Conservation (phyloP, 2,329 filamentous ascomycete genomes). For the Cladosporium sp. region DNA sequence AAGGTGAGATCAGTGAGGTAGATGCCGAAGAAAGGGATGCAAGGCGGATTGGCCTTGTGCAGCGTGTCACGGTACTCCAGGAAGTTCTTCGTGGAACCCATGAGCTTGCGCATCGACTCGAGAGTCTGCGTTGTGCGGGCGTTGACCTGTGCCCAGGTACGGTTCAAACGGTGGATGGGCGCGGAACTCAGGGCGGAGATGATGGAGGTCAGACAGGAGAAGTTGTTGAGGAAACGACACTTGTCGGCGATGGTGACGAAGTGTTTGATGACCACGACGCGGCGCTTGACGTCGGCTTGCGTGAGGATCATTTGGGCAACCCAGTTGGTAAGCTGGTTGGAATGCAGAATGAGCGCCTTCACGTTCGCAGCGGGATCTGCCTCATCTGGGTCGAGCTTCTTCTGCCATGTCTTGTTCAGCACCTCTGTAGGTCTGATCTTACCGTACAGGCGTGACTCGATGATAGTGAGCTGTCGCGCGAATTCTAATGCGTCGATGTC, state of each 20-base stretch:
- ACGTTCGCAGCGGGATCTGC: conserved; percentile 88
- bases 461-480: conserved; percentile 94
- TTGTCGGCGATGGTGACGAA: conserved; percentile 96
- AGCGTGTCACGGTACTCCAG: conserved; percentile 91
- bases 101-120: conserved; percentile 88
- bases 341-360: conserved; percentile 93
- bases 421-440: conserved; percentile 97
- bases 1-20: conserved; percentile 97
- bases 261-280: conserved; percentile 96
- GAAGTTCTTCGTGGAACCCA: conserved; percentile 98
- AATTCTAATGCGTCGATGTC: conserved; percentile 96
- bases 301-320: conserved; percentile 98
- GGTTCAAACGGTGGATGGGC: conserved; percentile 85
- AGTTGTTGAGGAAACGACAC: conserved; percentile 92
- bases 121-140: conserved; percentile 74
- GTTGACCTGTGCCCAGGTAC: conserved; percentile 92
- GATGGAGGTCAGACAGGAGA: conserved; percentile 94
- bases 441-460: conserved; percentile 88
- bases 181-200: conserved; percentile 93
- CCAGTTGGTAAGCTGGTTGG: conserved; percentile 99
- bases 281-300: conserved; percentile 89
- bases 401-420: conserved; percentile 98
- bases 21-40: conserved; percentile 98
- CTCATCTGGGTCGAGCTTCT: conserved; percentile 78
- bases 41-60: conserved; percentile 89